Evolutionary conservation across 2,329 filamentous ascomycete genomes (phyloP).

Genomic region (Fusarium lateritium): DNA sequence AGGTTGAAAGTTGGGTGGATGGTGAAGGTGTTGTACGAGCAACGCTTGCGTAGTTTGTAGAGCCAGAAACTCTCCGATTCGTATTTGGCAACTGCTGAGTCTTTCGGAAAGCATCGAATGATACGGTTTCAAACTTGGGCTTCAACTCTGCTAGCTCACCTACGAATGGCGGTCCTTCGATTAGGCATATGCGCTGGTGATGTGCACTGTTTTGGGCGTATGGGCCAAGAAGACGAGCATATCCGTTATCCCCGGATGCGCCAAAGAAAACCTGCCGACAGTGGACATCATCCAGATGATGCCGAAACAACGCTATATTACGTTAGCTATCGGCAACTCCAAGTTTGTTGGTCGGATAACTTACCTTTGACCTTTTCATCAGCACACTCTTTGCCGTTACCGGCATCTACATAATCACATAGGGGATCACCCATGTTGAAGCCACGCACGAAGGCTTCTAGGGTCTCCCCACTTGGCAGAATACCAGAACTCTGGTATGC

Average conservation of each 20-base stretch:
- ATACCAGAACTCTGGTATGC: slow-evolving; percentile 52
- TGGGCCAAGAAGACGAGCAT: slow-evolving; percentile 57
- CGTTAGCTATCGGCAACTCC: not conserved
- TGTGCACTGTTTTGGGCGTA: slow-evolving; percentile 44
- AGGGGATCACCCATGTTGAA: slow-evolving; percentile 57
- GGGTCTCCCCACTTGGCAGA: slow-evolving; percentile 40
- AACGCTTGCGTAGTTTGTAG: slow-evolving; percentile 24
- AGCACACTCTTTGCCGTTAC: slow-evolving; percentile 59
- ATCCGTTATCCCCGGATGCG: slow-evolving; percentile 59
- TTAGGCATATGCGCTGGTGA: slow-evolving; percentile 53
- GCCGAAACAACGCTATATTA: slow-evolving; percentile 50
- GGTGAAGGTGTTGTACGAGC: not conserved
- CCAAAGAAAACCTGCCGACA: slow-evolving; percentile 59
- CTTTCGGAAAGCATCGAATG: slow-evolving; percentile 48
- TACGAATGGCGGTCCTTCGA: slow-evolving; percentile 58
- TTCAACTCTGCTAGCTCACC: slow-evolving; percentile 53
- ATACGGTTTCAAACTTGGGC: slow-evolving; percentile 46
- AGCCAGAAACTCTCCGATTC: slow-evolving; percentile 31
- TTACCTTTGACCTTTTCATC: slow-evolving; percentile 60
- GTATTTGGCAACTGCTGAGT: slow-evolving; percentile 40
- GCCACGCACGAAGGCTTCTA: slow-evolving; percentile 57
- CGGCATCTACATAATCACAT: slow-evolving; percentile 59
- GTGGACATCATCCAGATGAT: slow-evolving; percentile 55
- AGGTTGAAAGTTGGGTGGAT: not conserved
- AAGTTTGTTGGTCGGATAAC: not conserved